Evolutionary conservation across 805 yeast genomes (phyloP), one percentile per base, ranked within the genome.

Genomic region (Kluyveromyces dobzhanskii): DNA sequence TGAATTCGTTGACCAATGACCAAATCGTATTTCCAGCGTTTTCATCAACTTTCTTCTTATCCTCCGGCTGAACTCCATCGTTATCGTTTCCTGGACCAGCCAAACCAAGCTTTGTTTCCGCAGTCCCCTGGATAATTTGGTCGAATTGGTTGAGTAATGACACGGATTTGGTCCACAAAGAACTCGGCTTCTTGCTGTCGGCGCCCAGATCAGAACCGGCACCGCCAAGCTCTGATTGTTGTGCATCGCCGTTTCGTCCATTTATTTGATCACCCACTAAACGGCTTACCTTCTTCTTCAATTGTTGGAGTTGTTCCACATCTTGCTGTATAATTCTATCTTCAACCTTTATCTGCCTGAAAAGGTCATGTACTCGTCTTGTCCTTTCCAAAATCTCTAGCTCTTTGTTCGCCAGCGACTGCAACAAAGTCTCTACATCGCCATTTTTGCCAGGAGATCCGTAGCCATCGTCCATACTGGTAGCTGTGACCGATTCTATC

Each of bases 101-200:
- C 46, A 67, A 57, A 14, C 64, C 50, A 30, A 69, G 62, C 17
- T 71, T 59, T 44, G 70, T 75, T 46, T 80, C 87, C 41, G 81
- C 65, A 53, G 80, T 87, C 41, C 69, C 72, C 51, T 76, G 85
- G 24, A 81, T 62, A 57, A 78, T 64, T 38, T 72, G 75, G 54
- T 81, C 90, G 50, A 81, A 71, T 44, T 78, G 85, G 47, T 78
- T 85, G 34, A 81, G 66, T 37, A 79, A 64, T 33, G 67, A 72
- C 32, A 80, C 62, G 1, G 86, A 82, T 48, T 72, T 77, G 3
- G 76, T 57, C 69, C 70, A 66, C 13, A 62, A 49, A 13, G 69
- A 65, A 3, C 46, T 54, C 40, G 41, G 35, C 9, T 35, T 27
- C 10, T 38, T 44, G 17, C 18, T 18, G 12, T 18, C 17, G 12